These are phyloP conservation scores for Arachnomyces sp. DNA, from an alignment of 2,329 filamentous ascomycete species.

Conservation along the genomic window DNA sequence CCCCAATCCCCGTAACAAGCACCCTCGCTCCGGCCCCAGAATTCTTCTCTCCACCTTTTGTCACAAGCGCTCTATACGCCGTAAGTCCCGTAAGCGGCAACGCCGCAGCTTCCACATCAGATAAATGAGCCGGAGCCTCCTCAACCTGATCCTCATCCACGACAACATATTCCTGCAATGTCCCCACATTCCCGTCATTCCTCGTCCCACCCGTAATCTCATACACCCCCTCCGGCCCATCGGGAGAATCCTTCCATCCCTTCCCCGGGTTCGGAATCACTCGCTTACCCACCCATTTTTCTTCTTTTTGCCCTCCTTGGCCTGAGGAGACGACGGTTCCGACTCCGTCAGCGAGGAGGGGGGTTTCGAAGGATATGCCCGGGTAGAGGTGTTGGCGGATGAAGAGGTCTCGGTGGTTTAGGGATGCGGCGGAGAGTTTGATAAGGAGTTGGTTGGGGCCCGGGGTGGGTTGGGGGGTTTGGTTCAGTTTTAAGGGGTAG, in stretches of 20 bases:
- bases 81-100: constrained; percentile 80
- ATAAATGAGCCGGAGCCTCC: constrained; percentile 64
- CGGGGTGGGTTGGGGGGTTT: constrained; percentile 56
- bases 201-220: constrained; percentile 51
- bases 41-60: constrained; percentile 60
- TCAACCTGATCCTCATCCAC: constrained; percentile 63
- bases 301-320: constrained; percentile 42
- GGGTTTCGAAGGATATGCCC: constrained; percentile 67
- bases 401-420: constrained; percentile 95
- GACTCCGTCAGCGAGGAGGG: constrained; percentile 75
- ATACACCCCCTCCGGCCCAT: constrained; percentile 61
- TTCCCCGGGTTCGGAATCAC: constrained; percentile 72
- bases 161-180: constrained; percentile 67
- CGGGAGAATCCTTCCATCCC: constrained; percentile 65
- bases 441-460: constrained; percentile 64
- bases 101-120: constrained; percentile 68
- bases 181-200: constrained; percentile 54
- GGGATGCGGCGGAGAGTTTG: constrained; percentile 66
- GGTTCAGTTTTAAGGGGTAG: constrained; percentile 27
- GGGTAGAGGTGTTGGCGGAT: constrained; percentile 90
- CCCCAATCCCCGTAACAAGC: constrained; percentile 83
- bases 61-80: constrained; percentile 76
- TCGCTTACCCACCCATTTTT: constrained; percentile 53
- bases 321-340: constrained; percentile 65
- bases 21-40: constrained; percentile 59